Evolutionary conservation across 2,329 filamentous ascomycete species (phyloP).

Genomic region (Ampelomyces quisqualis): DNA sequence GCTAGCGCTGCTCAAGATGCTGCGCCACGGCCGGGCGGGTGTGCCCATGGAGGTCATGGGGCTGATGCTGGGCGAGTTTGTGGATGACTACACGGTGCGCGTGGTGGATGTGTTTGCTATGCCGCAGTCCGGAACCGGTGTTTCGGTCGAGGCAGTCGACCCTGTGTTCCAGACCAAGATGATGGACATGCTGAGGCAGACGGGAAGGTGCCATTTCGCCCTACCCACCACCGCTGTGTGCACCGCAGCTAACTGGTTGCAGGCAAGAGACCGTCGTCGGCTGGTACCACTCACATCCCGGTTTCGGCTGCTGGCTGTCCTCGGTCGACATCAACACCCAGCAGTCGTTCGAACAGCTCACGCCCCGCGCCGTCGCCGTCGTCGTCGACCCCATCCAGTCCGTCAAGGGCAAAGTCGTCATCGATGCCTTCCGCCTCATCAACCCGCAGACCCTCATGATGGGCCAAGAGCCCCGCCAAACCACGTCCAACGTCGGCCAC

Average conservation of each 20-base stretch:
- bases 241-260: constrained; percentile 19
- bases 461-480: constrained; percentile 95
- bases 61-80: constrained; percentile 97
- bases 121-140: constrained; percentile 97
- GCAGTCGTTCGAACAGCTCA: constrained; percentile 99
- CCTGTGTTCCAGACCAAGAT: constrained; percentile 99
- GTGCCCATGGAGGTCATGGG: constrained; percentile 99
- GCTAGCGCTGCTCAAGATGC: constrained; percentile 95
- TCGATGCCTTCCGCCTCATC: constrained; percentile 97
- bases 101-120: constrained; percentile 99
- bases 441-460: constrained; percentile 98
- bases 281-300: constrained; percentile 99
- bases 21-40: constrained; percentile 93
- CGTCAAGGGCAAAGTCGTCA: constrained; percentile 99
- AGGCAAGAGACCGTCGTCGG: constrained; percentile 96
- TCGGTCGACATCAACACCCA: constrained; percentile 99
- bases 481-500: constrained; percentile 95
- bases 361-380: constrained; percentile 91
- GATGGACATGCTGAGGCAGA: constrained; percentile 99
- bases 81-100: constrained; percentile 97
- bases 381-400: constrained; percentile 99
- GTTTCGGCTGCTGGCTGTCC: constrained; percentile 98
- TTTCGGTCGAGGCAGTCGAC: constrained; percentile 97
- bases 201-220: constrained; percentile 67
- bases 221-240: not conserved